A percentile compares a stretch with the other conserved stretches of the same genome.
Conservation (phyloP, 768 basidiomycete species). For the Auriscalpium vulgare region DNA sequence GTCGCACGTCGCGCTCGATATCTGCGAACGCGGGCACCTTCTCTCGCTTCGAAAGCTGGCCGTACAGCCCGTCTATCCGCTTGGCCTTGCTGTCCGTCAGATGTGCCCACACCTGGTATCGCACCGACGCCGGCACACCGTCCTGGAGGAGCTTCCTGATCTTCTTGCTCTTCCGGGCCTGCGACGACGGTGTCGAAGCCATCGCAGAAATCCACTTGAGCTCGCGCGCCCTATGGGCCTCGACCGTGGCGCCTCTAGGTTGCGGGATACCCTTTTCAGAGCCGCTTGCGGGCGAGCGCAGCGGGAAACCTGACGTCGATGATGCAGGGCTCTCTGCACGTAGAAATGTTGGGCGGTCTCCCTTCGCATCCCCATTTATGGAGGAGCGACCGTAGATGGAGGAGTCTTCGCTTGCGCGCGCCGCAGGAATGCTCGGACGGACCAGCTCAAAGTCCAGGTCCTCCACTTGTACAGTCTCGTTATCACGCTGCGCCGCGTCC, state of each 20-base stretch:
- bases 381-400: constrained; percentile 8
- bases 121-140: constrained; percentile 73
- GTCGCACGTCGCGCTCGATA: constrained; percentile 52
- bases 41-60: constrained; percentile 49
- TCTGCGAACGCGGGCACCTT: constrained; percentile 39
- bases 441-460: constrained; percentile 81
- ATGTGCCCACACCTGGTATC: constrained; percentile 80
- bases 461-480: constrained; percentile 60
- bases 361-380: constrained; percentile 1
- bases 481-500: constrained; percentile 22
- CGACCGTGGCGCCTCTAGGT: constrained; percentile 15
- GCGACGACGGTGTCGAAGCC: constrained; percentile 44
- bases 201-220: constrained; percentile 67
- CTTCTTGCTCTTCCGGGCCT: constrained; percentile 74
- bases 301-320: constrained; percentile 12
- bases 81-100: constrained; percentile 71
- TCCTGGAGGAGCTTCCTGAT: constrained; percentile 64
- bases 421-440: constrained; percentile 44
- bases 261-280: constrained; percentile 1
- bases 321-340: constrained; percentile 25
- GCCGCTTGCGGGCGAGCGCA: constrained; percentile 10
- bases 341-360: constrained; percentile 13
- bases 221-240: constrained; percentile 71
- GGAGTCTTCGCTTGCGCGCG: constrained; percentile 50
- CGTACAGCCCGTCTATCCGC: constrained; percentile 60